phyloP scores from a whole-genome alignment of 1,139 yeast genomes.

The Scheffersomyces segobiensis region DNA sequence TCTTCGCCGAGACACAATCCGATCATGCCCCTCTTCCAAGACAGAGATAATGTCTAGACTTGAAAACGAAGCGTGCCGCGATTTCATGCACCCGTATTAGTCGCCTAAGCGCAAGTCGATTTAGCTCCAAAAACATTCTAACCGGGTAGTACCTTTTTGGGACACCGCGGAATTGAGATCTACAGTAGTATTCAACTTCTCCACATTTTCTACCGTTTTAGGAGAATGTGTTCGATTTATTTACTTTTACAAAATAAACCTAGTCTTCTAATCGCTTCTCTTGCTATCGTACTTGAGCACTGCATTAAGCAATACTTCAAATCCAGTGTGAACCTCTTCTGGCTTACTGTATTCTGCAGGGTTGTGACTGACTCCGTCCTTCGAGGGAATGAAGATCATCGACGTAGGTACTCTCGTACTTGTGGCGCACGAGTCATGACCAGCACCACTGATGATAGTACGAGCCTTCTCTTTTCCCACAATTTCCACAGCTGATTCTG shows the following conservation, averaged over 20 bases:
- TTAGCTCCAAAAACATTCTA: neutral
- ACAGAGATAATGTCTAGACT: too few relatives aligned
- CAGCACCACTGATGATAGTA: constrained; percentile 66
- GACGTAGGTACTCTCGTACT: constrained; percentile 61
- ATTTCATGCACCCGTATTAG: neutral
- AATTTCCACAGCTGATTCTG: constrained; percentile 49
- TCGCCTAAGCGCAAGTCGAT: neutral
- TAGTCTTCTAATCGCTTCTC: constrained; percentile 4
- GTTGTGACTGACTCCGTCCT: constrained; percentile 69
- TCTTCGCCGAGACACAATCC: neutral
- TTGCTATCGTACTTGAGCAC: constrained; percentile 53
- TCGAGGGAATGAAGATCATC: constrained; percentile 73
- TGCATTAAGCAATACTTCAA: constrained; percentile 57
- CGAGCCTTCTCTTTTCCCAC: constrained; percentile 44
- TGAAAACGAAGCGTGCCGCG: neutral
- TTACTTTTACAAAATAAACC: neutral
- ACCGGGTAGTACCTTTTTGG: neutral
- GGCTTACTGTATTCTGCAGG: constrained; percentile 67
- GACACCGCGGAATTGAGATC: neutral
- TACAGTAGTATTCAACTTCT: neutral
- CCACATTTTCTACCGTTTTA: neutral
- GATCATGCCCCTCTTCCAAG: neutral
- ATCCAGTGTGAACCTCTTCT: constrained; percentile 61
- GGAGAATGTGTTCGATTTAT: neutral
- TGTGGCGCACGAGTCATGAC: constrained; percentile 70